A percentile compares a stretch with the other conserved stretches of the same genome.
phyloP scores from a whole-genome alignment of 129 eudicot species.

The Silybum marianum region DNA sequence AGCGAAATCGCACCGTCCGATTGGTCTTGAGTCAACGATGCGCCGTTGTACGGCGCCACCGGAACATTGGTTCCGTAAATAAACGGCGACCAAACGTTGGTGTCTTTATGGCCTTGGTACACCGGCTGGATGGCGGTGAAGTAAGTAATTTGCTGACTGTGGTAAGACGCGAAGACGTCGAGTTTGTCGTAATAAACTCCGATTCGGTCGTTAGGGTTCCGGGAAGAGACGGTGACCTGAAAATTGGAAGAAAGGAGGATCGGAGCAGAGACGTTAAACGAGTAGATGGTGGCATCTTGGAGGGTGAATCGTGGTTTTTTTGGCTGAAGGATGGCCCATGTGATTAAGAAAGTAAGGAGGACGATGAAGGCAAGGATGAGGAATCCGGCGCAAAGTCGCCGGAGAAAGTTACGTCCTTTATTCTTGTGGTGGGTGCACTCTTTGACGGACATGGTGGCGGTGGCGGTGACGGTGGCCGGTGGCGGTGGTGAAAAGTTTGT shows the following conservation, averaged over 20 bases:
- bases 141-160: constrained; percentile 73
- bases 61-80: constrained; percentile 67
- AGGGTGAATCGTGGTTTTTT: constrained; percentile 61
- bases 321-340: constrained; percentile 78
- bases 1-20: constrained; percentile 43
- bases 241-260: constrained; percentile 58
- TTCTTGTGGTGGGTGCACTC: constrained; percentile 70
- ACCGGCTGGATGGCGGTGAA: constrained; percentile 62
- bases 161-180: constrained; percentile 61
- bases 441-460: constrained; percentile 46
- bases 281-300: constrained; percentile 83
- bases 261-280: constrained; percentile 74
- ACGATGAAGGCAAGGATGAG: constrained; percentile 50
- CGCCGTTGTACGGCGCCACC: constrained; percentile 80
- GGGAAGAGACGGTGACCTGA: constrained; percentile 67
- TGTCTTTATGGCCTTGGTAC: constrained; percentile 70
- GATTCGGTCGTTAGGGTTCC: constrained; percentile 67
- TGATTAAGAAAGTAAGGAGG: constrained; percentile 54
- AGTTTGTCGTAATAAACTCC: constrained; percentile 73
- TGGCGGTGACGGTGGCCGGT: constrained; percentile 18
- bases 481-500: neutral
- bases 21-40: constrained; percentile 48
- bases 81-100: constrained; percentile 76
- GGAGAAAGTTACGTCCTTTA: constrained; percentile 24
- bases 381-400: constrained; percentile 32